Percentiles rank a stretch among this genome's conserved stretches.
phyloP scores from a whole-genome alignment of 2,329 filamentous ascomycete genomes.

The Aspergillus sp. region DNA sequence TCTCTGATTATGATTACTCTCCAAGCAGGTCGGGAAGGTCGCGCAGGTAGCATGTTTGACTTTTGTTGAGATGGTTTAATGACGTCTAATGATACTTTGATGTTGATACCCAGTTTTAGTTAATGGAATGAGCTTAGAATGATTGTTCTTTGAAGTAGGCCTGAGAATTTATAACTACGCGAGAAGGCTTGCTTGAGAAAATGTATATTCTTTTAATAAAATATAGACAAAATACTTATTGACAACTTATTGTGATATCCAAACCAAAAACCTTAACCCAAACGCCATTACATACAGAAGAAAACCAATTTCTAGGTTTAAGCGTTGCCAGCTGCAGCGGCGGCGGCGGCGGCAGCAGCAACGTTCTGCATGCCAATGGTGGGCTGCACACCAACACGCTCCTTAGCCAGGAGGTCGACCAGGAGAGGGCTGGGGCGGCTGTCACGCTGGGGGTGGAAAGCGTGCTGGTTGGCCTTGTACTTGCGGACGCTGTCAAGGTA shows the following conservation, averaged over 20 bases:
- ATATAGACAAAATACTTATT: neutral
- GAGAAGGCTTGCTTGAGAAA: too few relatives aligned
- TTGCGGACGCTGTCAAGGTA: conserved; percentile 85
- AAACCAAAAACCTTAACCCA: conserved; percentile 12
- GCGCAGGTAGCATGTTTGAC: too few relatives aligned
- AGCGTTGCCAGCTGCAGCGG: conserved; percentile 13
- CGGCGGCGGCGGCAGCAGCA: conserved; percentile 27
- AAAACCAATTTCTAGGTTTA: conserved; percentile 15
- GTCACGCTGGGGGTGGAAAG: conserved; percentile 68
- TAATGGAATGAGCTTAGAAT: too few relatives aligned
- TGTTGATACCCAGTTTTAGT: too few relatives aligned
- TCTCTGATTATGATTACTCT: too few relatives aligned
- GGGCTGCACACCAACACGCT: conserved; percentile 85
- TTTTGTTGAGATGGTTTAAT: too few relatives aligned
- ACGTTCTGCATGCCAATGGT: conserved; percentile 51
- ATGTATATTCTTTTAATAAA: too few relatives aligned
- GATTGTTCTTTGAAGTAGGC: too few relatives aligned
- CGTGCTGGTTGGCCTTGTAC: conserved; percentile 78
- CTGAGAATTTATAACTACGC: too few relatives aligned
- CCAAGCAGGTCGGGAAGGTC: too few relatives aligned
- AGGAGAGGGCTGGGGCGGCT: conserved; percentile 83
- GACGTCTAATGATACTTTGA: too few relatives aligned
- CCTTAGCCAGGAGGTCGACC: conserved; percentile 86
- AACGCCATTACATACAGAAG: conserved; percentile 8
- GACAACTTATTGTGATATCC: neutral